phyloP scores from a whole-genome alignment of 2,329 filamentous ascomycete species.

The Neonectria ditissima region DNA sequence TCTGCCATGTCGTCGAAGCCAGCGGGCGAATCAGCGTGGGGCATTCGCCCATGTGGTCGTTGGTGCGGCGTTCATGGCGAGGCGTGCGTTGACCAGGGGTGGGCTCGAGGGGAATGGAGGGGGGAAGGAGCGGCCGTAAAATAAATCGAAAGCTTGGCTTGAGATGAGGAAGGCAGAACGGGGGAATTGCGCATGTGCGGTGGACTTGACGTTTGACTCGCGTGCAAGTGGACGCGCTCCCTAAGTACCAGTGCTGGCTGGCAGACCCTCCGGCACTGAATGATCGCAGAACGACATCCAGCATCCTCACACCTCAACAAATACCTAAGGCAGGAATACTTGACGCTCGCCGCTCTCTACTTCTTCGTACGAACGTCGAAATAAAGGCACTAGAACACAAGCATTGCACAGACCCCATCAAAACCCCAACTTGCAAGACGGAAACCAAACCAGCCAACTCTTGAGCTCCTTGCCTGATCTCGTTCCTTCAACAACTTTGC shows the following conservation, averaged over 20 bases:
- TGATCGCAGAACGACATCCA: too few relatives aligned
- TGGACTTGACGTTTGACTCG: constrained; percentile 3
- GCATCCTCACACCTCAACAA: background rate
- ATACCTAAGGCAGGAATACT: constrained; percentile 1
- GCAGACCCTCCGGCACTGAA: background rate
- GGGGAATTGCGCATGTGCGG: background rate
- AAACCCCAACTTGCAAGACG: constrained; percentile 24
- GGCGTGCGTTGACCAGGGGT: constrained; percentile 33
- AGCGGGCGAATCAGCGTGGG: constrained; percentile 50
- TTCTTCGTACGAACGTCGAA: constrained; percentile 12
- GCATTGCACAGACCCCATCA: constrained; percentile 34
- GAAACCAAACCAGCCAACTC: constrained; percentile 16
- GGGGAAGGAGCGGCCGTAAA: constrained; percentile 11
- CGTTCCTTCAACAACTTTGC: background rate
- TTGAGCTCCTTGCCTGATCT: background rate
- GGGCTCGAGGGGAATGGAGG: constrained; percentile 30
- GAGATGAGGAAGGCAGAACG: constrained; percentile 15
- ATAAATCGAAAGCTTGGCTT: constrained; percentile 40
- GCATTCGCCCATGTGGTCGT: constrained; percentile 51
- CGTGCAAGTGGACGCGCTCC: constrained; percentile 1
- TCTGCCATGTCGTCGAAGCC: constrained; percentile 50
- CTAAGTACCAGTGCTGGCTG: background rate
- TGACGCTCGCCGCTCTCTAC: constrained; percentile 6
- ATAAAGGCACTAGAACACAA: constrained; percentile 21
- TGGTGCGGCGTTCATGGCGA: constrained; percentile 34